phyloP scores from a whole-genome alignment of 805 yeast species.

The Kazachstania africana region DNA sequence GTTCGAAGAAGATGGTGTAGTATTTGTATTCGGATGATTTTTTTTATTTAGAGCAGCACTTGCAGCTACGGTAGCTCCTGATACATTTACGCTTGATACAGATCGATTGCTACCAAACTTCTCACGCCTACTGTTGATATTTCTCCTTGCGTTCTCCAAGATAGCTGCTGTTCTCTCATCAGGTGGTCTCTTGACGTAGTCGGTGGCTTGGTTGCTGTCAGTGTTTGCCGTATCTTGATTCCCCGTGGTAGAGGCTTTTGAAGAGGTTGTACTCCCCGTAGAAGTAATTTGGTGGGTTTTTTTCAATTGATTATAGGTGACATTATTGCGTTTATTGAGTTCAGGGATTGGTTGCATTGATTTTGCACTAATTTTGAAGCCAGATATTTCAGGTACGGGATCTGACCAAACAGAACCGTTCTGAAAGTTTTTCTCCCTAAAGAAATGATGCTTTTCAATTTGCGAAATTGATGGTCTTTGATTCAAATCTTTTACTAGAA shows the following conservation, averaged over 20 bases:
- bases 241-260: neutral
- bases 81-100: no score
- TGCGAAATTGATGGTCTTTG: conserved; percentile 46
- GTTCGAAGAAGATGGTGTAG: no score
- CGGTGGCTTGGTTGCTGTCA: neutral
- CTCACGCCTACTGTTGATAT: conserved; percentile 12
- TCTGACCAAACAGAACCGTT: conserved; percentile 48
- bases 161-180: conserved; percentile 25
- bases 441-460: conserved; percentile 56
- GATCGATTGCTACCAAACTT: conserved; percentile 6
- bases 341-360: conserved; percentile 70
- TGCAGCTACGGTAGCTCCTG: conserved; percentile 17
- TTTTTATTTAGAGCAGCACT: conserved; percentile 14
- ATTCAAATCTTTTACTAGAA: conserved; percentile 52
- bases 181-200: conserved; percentile 6
- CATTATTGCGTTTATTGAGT: conserved; percentile 15
- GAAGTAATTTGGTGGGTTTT: conserved; percentile 1
- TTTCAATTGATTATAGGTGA: neutral
- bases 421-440: conserved; percentile 41
- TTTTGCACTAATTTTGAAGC: conserved; percentile 64
- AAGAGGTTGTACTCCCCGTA: neutral
- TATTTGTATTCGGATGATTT: no score
- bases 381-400: conserved; percentile 53
- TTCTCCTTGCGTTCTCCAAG: conserved; percentile 20
- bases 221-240: neutral